These are phyloP conservation scores for Citrus glauca DNA, from an alignment of 345 rosid genomes.

Conservation along the genomic window DNA sequence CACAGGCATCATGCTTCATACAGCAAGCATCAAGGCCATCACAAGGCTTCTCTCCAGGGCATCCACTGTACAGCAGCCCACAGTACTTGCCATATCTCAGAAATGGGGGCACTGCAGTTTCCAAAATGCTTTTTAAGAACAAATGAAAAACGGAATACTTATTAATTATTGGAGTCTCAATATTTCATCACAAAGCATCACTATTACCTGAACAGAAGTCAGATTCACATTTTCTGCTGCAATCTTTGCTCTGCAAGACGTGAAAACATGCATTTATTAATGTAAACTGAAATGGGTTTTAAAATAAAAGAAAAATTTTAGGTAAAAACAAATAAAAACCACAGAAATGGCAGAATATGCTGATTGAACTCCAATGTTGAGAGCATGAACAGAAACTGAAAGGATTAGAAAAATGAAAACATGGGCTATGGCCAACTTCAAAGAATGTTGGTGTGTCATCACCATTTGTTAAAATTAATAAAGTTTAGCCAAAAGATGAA, in stretches of 20 bases:
- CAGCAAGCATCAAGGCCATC: conserved; percentile 94
- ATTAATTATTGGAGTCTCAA: neutral
- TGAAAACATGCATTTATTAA: neutral
- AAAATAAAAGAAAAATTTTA: neutral
- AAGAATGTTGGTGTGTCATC: conserved; percentile 1
- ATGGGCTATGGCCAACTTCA: conserved; percentile 9
- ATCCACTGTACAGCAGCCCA: conserved; percentile 81
- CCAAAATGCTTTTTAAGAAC: neutral
- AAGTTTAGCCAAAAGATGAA: conserved; percentile 6
- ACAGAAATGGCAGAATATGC: conserved; percentile 41
- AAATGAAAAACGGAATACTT: neutral
- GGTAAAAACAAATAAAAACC: conserved; percentile 29
- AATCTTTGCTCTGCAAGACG: conserved; percentile 52
- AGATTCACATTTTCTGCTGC: conserved; percentile 87
- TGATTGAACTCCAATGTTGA: conserved; percentile 69
- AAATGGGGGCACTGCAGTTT: conserved; percentile 67
- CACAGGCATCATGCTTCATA: conserved; percentile 91
- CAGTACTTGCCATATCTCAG: conserved; percentile 93
- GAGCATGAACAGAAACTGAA: conserved; percentile 37
- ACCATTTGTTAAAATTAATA: neutral
- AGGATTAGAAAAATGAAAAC: conserved; percentile 11
- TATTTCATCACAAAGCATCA: too few species aligned
- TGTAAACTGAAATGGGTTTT: too few species aligned
- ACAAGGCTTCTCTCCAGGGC: conserved; percentile 89
- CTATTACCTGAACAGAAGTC: conserved; percentile 68